Conservation (phyloP, 164 flowering plant species). For the Kalanchoe fedtschenkoi region DNA sequence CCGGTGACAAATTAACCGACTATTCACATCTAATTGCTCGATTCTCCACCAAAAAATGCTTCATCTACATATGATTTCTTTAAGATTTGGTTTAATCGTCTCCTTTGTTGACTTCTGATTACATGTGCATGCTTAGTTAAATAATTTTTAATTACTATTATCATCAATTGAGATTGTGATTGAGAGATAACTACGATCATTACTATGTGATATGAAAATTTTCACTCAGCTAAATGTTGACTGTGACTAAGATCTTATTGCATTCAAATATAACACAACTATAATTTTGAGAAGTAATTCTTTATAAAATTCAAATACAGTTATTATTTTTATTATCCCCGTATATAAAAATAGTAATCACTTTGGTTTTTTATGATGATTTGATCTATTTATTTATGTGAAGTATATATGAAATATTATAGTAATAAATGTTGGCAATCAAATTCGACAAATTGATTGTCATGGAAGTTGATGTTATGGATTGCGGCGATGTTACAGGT, state of each 20-base stretch:
- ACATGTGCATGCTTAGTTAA: not conserved
- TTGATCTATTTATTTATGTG: too few species aligned
- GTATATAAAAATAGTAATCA: too few species aligned
- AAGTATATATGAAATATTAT: too few species aligned
- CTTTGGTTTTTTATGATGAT: too few species aligned
- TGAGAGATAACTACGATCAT: conserved; percentile 93
- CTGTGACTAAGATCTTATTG: conserved; percentile 98
- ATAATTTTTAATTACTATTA: not conserved
- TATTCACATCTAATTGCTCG: conserved; percentile 20
- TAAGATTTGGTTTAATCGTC: conserved; percentile 39
- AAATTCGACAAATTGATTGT: too few species aligned
- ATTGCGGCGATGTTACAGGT: not conserved
- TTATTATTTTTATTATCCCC: too few species aligned
- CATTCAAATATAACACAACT: too few species aligned
- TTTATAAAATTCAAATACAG: too few species aligned
- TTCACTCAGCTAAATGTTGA: conserved; percentile 88
- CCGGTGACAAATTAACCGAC: conserved; percentile 4
- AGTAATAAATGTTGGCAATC: too few species aligned
- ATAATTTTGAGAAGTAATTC: too few species aligned
- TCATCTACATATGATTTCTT: conserved; percentile 97
- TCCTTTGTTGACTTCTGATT: not conserved
- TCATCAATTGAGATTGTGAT: conserved; percentile 83
- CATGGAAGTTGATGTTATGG: not conserved
- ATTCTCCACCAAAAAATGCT: conserved; percentile 54
- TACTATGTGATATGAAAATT: conserved; percentile 90